These are phyloP conservation scores for Dothideomycetidae sp. DNA, from an alignment of 2,329 filamentous ascomycete genomes.

Conservation along the genomic window DNA sequence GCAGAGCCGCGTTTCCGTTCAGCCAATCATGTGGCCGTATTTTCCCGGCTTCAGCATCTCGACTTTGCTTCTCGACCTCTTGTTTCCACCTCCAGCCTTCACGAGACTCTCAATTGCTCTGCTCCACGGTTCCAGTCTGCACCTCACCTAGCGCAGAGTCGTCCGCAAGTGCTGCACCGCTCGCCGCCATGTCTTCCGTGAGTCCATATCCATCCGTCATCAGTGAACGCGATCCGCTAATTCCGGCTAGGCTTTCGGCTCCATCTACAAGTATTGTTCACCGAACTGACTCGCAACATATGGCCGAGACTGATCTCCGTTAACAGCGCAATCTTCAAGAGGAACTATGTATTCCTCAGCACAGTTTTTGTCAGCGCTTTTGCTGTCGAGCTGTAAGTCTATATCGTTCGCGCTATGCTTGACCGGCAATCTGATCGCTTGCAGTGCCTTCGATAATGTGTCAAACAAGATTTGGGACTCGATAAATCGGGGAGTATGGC, in stretches of 20 bases:
- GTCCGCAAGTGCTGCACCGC: background rate
- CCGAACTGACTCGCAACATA: constrained; percentile 2
- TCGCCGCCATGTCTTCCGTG: constrained; percentile 44
- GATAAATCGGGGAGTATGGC: constrained; percentile 79
- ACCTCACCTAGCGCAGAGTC: background rate
- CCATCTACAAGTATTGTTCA: constrained; percentile 39
- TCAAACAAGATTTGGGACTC: constrained; percentile 83
- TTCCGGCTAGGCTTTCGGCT: constrained; percentile 26
- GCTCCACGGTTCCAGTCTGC: background rate
- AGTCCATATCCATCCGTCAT: constrained; percentile 18
- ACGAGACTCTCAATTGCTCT: background rate
- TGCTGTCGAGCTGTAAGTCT: constrained; percentile 76
- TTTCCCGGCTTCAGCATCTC: constrained; percentile 21
- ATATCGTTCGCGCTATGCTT: background rate
- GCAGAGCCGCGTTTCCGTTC: constrained; percentile 10
- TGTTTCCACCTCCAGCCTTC: background rate
- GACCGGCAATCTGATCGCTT: background rate
- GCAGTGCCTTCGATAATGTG: constrained; percentile 65
- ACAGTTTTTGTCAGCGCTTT: constrained; percentile 80
- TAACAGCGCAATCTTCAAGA: constrained; percentile 64
- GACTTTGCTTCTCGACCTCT: constrained; percentile 8
- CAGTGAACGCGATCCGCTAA: background rate
- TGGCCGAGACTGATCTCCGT: constrained; percentile 17
- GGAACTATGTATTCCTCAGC: constrained; percentile 76
- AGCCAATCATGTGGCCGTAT: constrained; percentile 8